A percentile compares a stretch with the other conserved stretches of the same genome.
Evolutionary conservation across 2,329 filamentous ascomycete species (phyloP).

Genomic region (Sphaerulina musiva): DNA sequence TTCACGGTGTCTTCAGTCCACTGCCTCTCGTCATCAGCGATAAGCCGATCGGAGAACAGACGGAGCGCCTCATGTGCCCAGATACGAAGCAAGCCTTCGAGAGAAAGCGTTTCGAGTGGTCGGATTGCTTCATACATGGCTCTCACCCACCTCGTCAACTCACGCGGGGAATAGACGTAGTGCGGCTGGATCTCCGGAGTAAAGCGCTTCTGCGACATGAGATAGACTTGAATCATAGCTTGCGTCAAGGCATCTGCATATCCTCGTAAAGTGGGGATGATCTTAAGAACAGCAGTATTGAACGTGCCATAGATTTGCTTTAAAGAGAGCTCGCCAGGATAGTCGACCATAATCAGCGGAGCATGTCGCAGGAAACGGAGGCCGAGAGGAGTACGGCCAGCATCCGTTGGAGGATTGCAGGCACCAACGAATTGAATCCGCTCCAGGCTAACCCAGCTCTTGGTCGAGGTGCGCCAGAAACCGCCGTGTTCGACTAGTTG

Average conservation of each 20-base stretch:
- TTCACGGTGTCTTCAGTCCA: slow-evolving; percentile 90
- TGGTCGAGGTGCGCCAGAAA: slow-evolving; percentile 97
- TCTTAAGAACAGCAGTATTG: slow-evolving; percentile 92
- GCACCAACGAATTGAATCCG: slow-evolving; percentile 98
- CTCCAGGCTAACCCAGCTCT: slow-evolving; percentile 95
- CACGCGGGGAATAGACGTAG: slow-evolving; percentile 98
- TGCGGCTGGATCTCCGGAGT: slow-evolving; percentile 96
- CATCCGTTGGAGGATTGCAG: slow-evolving; percentile 96
- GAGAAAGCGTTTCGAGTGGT: slow-evolving; percentile 75
- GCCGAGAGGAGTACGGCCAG: slow-evolving; percentile 89
- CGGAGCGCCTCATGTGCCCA: slow-evolving; percentile 97
- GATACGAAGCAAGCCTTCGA: slow-evolving; percentile 90
- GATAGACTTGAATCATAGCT: slow-evolving; percentile 94
- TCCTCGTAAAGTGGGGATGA: slow-evolving; percentile 87
- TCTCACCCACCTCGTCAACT: slow-evolving; percentile 94
- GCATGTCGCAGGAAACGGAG: slow-evolving; percentile 91
- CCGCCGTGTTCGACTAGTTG: slow-evolving; percentile 98
- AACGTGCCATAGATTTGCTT: slow-evolving; percentile 98
- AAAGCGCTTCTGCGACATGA: slow-evolving; percentile 89
- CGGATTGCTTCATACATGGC: slow-evolving; percentile 96
- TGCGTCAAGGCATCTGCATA: slow-evolving; percentile 91
- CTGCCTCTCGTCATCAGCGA: slow-evolving; percentile 83
- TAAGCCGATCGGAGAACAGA: slow-evolving; percentile 94
- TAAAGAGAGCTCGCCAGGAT: slow-evolving; percentile 89
- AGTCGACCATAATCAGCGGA: slow-evolving; percentile 99